These are phyloP conservation scores for Byssoonygena ceratinophila DNA, from an alignment of 2,329 filamentous ascomycete genomes.

Conservation along the genomic window DNA sequence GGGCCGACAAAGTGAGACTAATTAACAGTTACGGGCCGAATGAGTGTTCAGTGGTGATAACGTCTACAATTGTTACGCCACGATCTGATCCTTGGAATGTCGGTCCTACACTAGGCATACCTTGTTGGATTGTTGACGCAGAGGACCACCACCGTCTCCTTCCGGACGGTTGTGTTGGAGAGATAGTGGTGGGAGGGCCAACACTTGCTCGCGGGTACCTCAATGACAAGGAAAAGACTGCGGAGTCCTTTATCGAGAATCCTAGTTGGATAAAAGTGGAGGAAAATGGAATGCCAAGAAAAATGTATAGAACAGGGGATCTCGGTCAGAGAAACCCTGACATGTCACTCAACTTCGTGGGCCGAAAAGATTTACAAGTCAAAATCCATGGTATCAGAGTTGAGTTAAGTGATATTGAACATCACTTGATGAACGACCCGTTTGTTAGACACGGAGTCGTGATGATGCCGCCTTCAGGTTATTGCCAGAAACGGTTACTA, in stretches of 20 bases:
- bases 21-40: constrained; percentile 20
- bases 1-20: neutral
- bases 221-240: constrained; percentile 18
- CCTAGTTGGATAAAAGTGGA: constrained; percentile 16
- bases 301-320: constrained; percentile 30
- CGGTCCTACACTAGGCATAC: neutral
- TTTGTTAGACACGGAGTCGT: constrained; percentile 5
- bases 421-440: constrained; percentile 16
- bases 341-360: constrained; percentile 19
- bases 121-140: constrained; percentile 21
- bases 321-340: neutral
- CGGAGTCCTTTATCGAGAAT: constrained; percentile 41
- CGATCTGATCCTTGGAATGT: neutral
- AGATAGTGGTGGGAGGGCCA: constrained; percentile 33
- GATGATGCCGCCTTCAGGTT: constrained; percentile 1
- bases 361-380: constrained; percentile 27
- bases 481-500: constrained; percentile 5
- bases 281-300: constrained; percentile 6
- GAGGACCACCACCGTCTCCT: constrained; percentile 17
- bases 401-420: constrained; percentile 29
- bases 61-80: neutral
- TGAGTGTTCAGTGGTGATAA: constrained; percentile 10
- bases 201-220: constrained; percentile 31
- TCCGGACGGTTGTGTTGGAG: constrained; percentile 34
- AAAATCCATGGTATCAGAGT: constrained; percentile 30